Evolutionary conservation across 805 yeast genomes (phyloP).

Genomic region (Yarrowia bubula): DNA sequence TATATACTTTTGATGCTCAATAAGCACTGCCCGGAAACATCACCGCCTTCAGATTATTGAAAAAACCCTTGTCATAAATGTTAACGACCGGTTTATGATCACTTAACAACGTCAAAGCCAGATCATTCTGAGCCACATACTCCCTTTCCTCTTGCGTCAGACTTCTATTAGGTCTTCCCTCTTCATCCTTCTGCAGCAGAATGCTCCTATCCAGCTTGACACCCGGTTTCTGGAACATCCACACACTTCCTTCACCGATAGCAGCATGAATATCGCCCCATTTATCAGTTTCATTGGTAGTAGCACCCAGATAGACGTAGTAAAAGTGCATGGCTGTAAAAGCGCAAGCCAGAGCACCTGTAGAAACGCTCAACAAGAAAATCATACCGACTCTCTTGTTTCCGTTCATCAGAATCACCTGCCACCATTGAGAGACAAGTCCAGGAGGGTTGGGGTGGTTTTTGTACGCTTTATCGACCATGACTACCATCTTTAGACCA

Average conservation of each 20-base stretch:
- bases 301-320: constrained; percentile 61
- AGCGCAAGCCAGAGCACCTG: constrained; percentile 46
- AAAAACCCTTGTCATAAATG: constrained; percentile 42
- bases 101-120: constrained; percentile 33
- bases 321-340: constrained; percentile 49
- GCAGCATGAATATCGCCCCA: constrained; percentile 65
- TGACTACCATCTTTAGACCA: constrained; percentile 28
- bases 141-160: constrained; percentile 36
- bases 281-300: constrained; percentile 71
- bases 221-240: constrained; percentile 34
- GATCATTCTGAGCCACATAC: constrained; percentile 32
- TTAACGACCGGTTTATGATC: constrained; percentile 40
- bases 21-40: neutral
- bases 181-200: constrained; percentile 34
- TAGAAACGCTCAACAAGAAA: constrained; percentile 45
- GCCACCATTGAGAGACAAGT: constrained; percentile 5
- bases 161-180: constrained; percentile 35
- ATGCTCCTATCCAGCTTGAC: constrained; percentile 32
- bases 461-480: constrained; percentile 18
- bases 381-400: constrained; percentile 42
- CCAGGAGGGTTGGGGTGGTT: constrained; percentile 28
- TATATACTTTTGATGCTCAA: neutral
- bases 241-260: constrained; percentile 44
- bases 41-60: constrained; percentile 32
- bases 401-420: constrained; percentile 25